Percentiles rank a stretch among this genome's conserved stretches.
Evolutionary conservation across 192 early-diverging fungal species (phyloP).

Genomic region (Phlyctochytrium arcticum): DNA sequence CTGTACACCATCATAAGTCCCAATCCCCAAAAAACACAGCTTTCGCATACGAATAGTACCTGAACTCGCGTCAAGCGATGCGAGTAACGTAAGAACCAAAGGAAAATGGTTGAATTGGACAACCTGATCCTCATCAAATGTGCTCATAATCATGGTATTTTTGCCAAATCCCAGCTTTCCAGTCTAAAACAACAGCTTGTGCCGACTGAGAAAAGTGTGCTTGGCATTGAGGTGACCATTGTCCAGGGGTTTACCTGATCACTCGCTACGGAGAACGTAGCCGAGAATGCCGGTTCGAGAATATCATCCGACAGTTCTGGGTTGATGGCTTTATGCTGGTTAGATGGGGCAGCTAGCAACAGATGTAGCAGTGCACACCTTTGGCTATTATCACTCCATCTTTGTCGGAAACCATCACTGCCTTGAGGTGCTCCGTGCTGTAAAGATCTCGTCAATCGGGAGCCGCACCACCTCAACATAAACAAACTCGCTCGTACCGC

Average conservation of each 20-base stretch:
- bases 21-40: too few relatives aligned
- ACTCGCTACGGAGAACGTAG: conserved; percentile 57
- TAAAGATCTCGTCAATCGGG: too few relatives aligned
- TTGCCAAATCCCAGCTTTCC: conserved; percentile 58
- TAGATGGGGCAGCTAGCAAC: too few relatives aligned
- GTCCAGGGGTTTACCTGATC: conserved; percentile 46
- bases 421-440: conserved; percentile 45
- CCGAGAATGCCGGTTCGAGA: conserved; percentile 51
- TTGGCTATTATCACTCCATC: conserved; percentile 59
- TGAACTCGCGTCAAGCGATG: conserved; percentile 50
- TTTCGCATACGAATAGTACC: too few relatives aligned
- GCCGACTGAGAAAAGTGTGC: neutral
- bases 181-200: too few relatives aligned
- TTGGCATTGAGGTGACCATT: neutral
- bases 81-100: conserved; percentile 57
- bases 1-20: neutral
- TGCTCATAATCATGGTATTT: conserved; percentile 56
- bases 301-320: conserved; percentile 39
- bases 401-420: conserved; percentile 56
- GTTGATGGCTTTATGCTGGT: conserved; percentile 26
- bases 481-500: too few relatives aligned
- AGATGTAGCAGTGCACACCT: conserved; percentile 43
- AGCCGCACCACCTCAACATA: too few relatives aligned
- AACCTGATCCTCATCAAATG: conserved; percentile 54
- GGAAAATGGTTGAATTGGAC: conserved; percentile 60